Conservation (phyloP, 169 alveolate genomes). For the Plasmodium fragile region DNA sequence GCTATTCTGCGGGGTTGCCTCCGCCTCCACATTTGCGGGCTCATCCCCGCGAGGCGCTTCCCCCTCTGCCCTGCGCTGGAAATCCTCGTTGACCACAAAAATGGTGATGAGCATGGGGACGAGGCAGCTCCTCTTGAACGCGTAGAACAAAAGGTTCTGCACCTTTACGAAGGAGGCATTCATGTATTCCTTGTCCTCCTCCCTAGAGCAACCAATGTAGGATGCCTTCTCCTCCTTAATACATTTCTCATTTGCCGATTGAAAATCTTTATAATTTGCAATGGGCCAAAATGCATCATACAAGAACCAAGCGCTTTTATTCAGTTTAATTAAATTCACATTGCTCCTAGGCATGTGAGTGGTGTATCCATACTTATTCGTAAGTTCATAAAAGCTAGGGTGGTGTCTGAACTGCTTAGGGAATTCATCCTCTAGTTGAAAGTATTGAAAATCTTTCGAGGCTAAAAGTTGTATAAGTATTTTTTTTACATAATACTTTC, state of each 20-base stretch:
- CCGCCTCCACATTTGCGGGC: too few relatives aligned
- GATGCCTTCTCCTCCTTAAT: constrained; percentile 62
- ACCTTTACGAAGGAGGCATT: constrained; percentile 20
- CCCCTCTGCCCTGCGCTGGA: not conserved
- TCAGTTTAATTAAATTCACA: constrained; percentile 39
- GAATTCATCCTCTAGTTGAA: constrained; percentile 37
- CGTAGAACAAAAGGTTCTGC: constrained; percentile 28
- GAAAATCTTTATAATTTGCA: constrained; percentile 45
- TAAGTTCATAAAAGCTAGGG: constrained; percentile 41
- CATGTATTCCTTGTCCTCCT: constrained; percentile 47
- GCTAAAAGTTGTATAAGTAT: constrained; percentile 54
- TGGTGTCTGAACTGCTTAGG: constrained; percentile 63
- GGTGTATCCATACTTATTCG: constrained; percentile 41
- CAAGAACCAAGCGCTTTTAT: constrained; percentile 39
- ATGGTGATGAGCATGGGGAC: constrained; percentile 26
- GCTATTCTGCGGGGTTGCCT: too few relatives aligned
- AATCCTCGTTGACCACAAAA: constrained; percentile 29
- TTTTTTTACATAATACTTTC: constrained; percentile 48
- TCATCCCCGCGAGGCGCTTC: not conserved
- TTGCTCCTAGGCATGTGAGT: constrained; percentile 52
- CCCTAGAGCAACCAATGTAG: constrained; percentile 54
- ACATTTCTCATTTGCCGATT: constrained; percentile 53
- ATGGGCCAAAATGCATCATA: constrained; percentile 74
- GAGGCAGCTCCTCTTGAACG: constrained; percentile 50
- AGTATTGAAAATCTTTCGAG: constrained; percentile 59